These are phyloP conservation scores for Daldinia sp. DNA, from an alignment of 2,329 filamentous ascomycete species.

Conservation along the genomic window DNA sequence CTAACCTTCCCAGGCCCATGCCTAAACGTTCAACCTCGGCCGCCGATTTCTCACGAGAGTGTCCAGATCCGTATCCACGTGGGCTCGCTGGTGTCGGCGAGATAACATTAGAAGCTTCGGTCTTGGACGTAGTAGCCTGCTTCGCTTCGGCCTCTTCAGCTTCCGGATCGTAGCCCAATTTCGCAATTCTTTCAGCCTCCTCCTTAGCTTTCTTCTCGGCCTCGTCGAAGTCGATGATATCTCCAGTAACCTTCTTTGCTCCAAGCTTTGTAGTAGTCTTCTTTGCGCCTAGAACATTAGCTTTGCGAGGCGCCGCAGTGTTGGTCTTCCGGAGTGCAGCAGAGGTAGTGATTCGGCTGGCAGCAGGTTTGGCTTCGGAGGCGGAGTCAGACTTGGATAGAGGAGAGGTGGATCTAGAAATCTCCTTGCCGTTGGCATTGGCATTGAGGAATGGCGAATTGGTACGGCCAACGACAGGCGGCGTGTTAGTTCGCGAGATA, in stretches of 20 bases:
- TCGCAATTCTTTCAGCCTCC: slow-evolving; percentile 94
- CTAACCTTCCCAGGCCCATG: slow-evolving; percentile 85
- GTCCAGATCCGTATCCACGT: slow-evolving; percentile 69
- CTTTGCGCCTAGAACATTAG: slow-evolving; percentile 85
- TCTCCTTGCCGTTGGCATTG: slow-evolving; percentile 74
- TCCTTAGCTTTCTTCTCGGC: slow-evolving; percentile 97
- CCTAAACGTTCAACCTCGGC: slow-evolving; percentile 88
- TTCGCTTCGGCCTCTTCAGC: slow-evolving; percentile 71
- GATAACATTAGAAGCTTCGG: slow-evolving; percentile 68
- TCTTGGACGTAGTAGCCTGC: slow-evolving; percentile 48
- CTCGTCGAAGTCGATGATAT: slow-evolving; percentile 93
- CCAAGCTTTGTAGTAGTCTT: slow-evolving; percentile 83
- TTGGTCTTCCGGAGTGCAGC: slow-evolving; percentile 82
- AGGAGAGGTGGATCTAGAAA: slow-evolving; percentile 83
- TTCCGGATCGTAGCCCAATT: slow-evolving; percentile 93
- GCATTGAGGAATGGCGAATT: slow-evolving; percentile 90
- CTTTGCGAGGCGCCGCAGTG: slow-evolving; percentile 74
- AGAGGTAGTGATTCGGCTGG: slow-evolving; percentile 78
- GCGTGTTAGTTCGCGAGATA: slow-evolving; percentile 87
- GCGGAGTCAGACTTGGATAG: slow-evolving; percentile 69
- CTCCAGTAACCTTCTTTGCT: slow-evolving; percentile 85
- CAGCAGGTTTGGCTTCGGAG: slow-evolving; percentile 65
- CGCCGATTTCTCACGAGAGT: slow-evolving; percentile 68
- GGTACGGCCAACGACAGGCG: slow-evolving; percentile 80
- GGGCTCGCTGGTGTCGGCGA: slow-evolving; percentile 80